These are phyloP conservation scores for Lyophyllum decastes DNA, from an alignment of 768 basidiomycete species.

Conservation along the genomic window DNA sequence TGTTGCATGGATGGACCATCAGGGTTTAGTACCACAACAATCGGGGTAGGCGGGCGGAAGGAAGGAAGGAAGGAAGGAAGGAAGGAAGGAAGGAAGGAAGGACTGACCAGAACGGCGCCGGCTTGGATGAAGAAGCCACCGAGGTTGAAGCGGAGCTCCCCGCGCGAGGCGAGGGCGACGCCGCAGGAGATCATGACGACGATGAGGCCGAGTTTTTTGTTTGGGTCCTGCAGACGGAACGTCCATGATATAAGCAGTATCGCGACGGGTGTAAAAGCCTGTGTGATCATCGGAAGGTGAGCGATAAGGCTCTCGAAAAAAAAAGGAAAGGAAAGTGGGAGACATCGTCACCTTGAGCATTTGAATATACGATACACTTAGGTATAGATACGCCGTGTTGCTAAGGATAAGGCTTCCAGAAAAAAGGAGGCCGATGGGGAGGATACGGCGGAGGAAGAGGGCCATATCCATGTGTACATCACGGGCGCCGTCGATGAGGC, in stretches of 20 bases:
- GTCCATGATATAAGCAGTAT: slow-evolving; percentile 93
- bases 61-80: slow-evolving; percentile 15
- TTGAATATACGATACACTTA: slow-evolving; percentile 94
- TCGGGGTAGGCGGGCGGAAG: no score
- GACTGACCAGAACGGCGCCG: slow-evolving; percentile 78
- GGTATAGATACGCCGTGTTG: slow-evolving; percentile 91
- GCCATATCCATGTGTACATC: slow-evolving; percentile 80
- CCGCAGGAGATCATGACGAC: slow-evolving; percentile 90
- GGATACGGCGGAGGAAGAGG: slow-evolving; percentile 80
- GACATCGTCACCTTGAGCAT: slow-evolving; percentile 78
- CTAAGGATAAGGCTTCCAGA: slow-evolving; percentile 86
- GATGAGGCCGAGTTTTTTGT: slow-evolving; percentile 75
- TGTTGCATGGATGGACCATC: background rate
- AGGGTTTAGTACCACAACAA: no score
- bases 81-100: background rate
- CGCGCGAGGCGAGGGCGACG: slow-evolving; percentile 86
- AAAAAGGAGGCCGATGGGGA: slow-evolving; percentile 94
- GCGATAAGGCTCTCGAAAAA: no score
- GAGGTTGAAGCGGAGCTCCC: slow-evolving; percentile 84
- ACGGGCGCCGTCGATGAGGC: slow-evolving; percentile 74
- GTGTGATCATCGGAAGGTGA: background rate
- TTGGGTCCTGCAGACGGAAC: slow-evolving; percentile 87
- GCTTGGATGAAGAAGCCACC: slow-evolving; percentile 88
- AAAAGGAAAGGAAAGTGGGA: slow-evolving; percentile 32
- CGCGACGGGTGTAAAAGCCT: slow-evolving; percentile 91